Evolutionary conservation across 2,329 filamentous ascomycete species (phyloP).

Genomic region (Ascochyta pisi): DNA sequence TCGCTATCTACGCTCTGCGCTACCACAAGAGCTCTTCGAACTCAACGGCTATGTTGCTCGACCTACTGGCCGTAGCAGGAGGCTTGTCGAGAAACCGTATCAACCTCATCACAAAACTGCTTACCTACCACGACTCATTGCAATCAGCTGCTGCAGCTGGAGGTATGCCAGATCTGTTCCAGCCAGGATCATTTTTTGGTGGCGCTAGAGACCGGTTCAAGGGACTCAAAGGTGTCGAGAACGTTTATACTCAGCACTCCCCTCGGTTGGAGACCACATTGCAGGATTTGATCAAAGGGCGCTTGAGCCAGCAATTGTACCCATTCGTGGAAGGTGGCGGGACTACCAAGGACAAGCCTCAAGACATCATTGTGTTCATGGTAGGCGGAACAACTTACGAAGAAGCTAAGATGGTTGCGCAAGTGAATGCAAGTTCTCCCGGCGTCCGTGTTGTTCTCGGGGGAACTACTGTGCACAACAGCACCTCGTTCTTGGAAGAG

Average conservation of each 20-base stretch:
- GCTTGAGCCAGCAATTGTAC: constrained; percentile 83
- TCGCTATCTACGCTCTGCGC: constrained; percentile 92
- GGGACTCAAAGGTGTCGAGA: constrained; percentile 95
- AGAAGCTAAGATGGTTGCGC: constrained; percentile 94
- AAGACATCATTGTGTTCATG: constrained; percentile 95
- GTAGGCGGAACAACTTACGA: constrained; percentile 94
- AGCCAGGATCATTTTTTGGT: constrained; percentile 85
- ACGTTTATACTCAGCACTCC: constrained; percentile 98
- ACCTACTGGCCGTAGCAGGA: constrained; percentile 85
- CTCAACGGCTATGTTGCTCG: constrained; percentile 81
- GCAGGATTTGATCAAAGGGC: constrained; percentile 91
- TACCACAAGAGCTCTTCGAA: constrained; percentile 89
- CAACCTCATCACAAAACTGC: constrained; percentile 79
- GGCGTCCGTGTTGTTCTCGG: constrained; percentile 89
- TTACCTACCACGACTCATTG: constrained; percentile 85
- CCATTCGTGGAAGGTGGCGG: constrained; percentile 91
- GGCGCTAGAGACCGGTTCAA: constrained; percentile 88
- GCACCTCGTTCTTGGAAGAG: constrained; percentile 85
- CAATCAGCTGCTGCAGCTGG: constrained; percentile 75
- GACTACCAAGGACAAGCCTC: constrained; percentile 89
- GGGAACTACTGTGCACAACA: constrained; percentile 88
- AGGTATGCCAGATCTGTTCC: constrained; percentile 90
- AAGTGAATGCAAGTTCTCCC: constrained; percentile 88
- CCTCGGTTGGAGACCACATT: constrained; percentile 85
- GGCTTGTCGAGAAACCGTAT: constrained; percentile 77